Evolutionary conservation across 2,329 filamentous ascomycete genomes (phyloP), one percentile per base, ranked within the genome.

Genomic region (Xylariaceae sp.): DNA sequence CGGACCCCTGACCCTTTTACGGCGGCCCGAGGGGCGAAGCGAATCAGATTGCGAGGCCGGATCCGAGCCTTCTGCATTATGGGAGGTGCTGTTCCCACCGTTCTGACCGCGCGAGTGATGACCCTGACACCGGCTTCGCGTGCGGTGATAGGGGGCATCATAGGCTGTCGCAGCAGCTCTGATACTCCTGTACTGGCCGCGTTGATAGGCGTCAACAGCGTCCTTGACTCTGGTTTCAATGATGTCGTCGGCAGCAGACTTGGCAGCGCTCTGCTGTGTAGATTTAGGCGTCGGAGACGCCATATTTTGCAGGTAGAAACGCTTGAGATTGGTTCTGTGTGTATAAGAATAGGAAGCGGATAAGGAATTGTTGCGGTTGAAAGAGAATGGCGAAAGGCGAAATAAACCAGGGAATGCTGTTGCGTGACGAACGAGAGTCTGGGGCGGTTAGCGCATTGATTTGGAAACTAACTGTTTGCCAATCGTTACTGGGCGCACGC

Each of bases 81-180:
- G 49, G 8, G 49, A 17, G 23, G 13, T 44, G 11, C 49, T 56
- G 13, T 44, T 35, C 18, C 54, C 54, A 6, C 54, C 54, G 11
- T 56, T 56, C 1, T 42, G 18, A 3, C 10, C 35, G 10, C 54
- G 54, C 1, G 48, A 44, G 7, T 35, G 47, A 3, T 42, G 54
- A 6, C 54, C 54, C 11, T 34, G 17, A 13, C 35, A 34, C 1
- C 54, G 54, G 35, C 17, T 34, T 8, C 48, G 11, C 1, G 54
- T 56, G 15, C 54, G 54, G 17, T 44, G n/a, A 10, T 56, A 56
- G 7, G 54, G 54, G 6, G 54, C 54, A 6, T 42, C 48, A 48
- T 44, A 56, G 18, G 54, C 54, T 18, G 37, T 30, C 4, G 54
- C 54, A 3, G 54, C 47, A 5, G 54, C 54, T 9, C 18, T 51